Base-by-base conservation (phyloP, 768 basidiomycete species). In the Trametes gibbosa region DNA sequence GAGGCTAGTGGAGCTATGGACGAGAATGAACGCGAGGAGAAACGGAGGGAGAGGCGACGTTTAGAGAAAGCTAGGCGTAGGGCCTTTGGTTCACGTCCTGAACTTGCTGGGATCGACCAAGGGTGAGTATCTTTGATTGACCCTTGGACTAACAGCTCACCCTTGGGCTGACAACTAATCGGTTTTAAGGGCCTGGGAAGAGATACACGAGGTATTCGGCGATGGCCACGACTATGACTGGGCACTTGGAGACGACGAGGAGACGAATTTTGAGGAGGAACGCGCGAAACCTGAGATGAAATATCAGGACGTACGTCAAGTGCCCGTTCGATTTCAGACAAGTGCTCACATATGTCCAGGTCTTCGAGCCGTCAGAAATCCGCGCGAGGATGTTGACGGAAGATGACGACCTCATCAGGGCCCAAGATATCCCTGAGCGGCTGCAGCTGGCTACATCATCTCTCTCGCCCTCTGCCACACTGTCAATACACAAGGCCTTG, bases 301-400 rank as follows among this genome's bases (percentile, higher is more conserved):
- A 69, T 92, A 92, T 66, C 85, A 88, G 62, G 94, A 97, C 71
- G 92, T 96, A 64, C 52, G 80, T 72, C 47, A 75, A 66, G 16
- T 25, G 34, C 54, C 55, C 32, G 59, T 58, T 61, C 17, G n/a
- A 37, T 14, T 8, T 17, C 34, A 35, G 46, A 40, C 50, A 35
- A 49, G 56, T 58, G n/a, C 47, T 54, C 56, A 53, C 56, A 34
- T 55, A 42, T 49, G 63, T 59, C 24, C 54, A 98, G 95, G 93
- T 98, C 61, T 99, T 98, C 65, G 97, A 99, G 70, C 97, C 97
- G 0, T 90, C 95, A 12, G 95, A 98, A 76, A 98, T 99, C 69
- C 85, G 85, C 51, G 88, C 87, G 60, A 84, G 91, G 40, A 79
- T 92, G 78, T 77, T 98, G 27, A 96, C 94, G 3, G 93, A 95